Base-by-base conservation (phyloP, 345 rosid species). In the Pelargonium nanum region DNA sequence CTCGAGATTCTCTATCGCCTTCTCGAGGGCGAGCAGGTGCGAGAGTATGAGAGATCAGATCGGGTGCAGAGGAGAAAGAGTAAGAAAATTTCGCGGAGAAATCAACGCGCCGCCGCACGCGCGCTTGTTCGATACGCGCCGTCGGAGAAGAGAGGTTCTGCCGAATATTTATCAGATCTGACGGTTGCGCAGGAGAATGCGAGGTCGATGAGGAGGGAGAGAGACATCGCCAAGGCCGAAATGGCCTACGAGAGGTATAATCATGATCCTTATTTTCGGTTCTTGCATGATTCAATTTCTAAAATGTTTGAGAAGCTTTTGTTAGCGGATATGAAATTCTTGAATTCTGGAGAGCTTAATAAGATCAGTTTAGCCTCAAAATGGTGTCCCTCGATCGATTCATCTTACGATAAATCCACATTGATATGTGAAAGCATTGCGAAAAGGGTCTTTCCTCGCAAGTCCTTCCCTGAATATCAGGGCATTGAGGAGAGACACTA, bases 1-100 rank as follows among this genome's bases (percentile, higher is more conserved):
- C 85, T 74, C 0, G 88, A 88, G 78, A 73, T 86, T 55, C 83
- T 83, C 23, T 85, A 75, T 77, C 75, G 87, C 26, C 75, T 88
- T 19, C 56, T 81, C 0, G 71, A 79, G 64, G 85, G 92, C 1
- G 19, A 56, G 2, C 73, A 78, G 5, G 78, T 77, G 63, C 70
- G 92, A 56, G 40, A 19, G 26, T 61, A 4, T 4, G 85, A 78
- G n/a, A 84, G 76, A 65, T 20, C 50, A 0, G 81, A 79, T 65
- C 68, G 84, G 91, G 21, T 0, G 4, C 32, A 52, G 60, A 76
- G 73, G 26, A n/a, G n/a, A n/a, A 82, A 78, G 48, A 16, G n/a
- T n/a, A n/a, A n/a, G n/a, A n/a, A n/a, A n/a, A n/a, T n/a, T n/a
- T n/a, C n/a, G n/a, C n/a, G n/a, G n/a, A n/a, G n/a, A n/a, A n/a